These are phyloP conservation scores for Lonicera japonica DNA, from an alignment of 129 eudicot genomes.

Conservation along the genomic window DNA sequence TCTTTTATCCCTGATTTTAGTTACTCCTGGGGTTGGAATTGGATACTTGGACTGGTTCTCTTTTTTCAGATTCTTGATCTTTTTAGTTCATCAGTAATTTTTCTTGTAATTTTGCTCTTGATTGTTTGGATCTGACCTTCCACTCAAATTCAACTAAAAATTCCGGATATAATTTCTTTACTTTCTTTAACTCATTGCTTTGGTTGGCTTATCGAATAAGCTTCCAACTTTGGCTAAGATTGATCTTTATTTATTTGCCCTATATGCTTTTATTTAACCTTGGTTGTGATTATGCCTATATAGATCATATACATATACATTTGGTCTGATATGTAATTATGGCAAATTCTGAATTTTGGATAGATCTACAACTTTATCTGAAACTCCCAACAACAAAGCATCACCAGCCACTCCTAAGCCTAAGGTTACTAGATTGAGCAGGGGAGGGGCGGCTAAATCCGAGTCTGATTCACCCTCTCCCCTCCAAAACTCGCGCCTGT, in stretches of 20 bases:
- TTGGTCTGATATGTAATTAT: constrained; percentile 8
- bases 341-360: not conserved
- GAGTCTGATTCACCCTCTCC: constrained; percentile 72
- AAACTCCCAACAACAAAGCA: constrained; percentile 48
- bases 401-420: constrained; percentile 74
- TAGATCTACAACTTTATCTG: constrained; percentile 47
- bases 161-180: not conserved
- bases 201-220: not conserved
- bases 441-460: constrained; percentile 44
- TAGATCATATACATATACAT: not conserved
- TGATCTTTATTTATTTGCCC: not conserved
- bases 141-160: not conserved
- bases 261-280: not conserved
- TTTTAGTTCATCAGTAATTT: not conserved
- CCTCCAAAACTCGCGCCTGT: constrained; percentile 39
- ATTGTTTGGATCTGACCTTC: constrained; percentile 8
- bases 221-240: constrained; percentile 2
- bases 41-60: not conserved
- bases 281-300: too few relatives aligned
- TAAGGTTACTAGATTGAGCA: constrained; percentile 40
- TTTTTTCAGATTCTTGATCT: not conserved
- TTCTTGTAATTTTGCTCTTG: not conserved
- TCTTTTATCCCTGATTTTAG: not conserved
- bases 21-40: not conserved
- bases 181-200: too few relatives aligned